Percentiles rank a stretch among this genome's conserved stretches.
Evolutionary conservation across 306 rosid genomes (phyloP).

Genomic region (Bauhinia variegata): DNA sequence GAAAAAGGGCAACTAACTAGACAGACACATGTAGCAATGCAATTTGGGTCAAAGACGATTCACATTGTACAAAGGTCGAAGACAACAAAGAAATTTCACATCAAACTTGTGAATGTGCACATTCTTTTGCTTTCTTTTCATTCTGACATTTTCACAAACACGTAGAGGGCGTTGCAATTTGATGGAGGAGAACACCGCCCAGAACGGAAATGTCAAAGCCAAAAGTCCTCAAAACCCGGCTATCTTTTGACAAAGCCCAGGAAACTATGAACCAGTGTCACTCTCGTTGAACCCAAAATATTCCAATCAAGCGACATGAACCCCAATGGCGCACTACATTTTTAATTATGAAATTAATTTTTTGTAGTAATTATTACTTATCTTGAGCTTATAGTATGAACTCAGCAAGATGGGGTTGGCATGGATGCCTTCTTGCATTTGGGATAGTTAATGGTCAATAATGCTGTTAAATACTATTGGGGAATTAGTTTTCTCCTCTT

Average conservation of each 20-base stretch:
- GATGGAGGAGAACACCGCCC: constrained; percentile 49
- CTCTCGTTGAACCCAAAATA: constrained; percentile 39
- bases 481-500: constrained; percentile 1
- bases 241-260: constrained; percentile 56
- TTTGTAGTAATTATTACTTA: too few species aligned
- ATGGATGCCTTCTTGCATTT: neutral
- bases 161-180: neutral
- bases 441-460: constrained; percentile 3
- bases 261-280: constrained; percentile 52
- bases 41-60: constrained; percentile 82
- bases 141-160: constrained; percentile 3
- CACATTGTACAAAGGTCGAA: constrained; percentile 38
- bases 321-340: constrained; percentile 8
- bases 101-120: constrained; percentile 18
- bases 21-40: constrained; percentile 29
- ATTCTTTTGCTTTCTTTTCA: neutral
- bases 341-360: constrained; percentile 1
- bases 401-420: neutral
- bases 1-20: constrained; percentile 32
- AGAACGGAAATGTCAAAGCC: constrained; percentile 55
- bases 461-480: neutral
- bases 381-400: constrained; percentile 3
- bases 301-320: constrained; percentile 29
- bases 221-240: constrained; percentile 61
- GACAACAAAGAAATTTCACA: constrained; percentile 20